Evolutionary conservation across 805 yeast genomes (phyloP).

Genomic region (Debaryomyces prosopidis): DNA sequence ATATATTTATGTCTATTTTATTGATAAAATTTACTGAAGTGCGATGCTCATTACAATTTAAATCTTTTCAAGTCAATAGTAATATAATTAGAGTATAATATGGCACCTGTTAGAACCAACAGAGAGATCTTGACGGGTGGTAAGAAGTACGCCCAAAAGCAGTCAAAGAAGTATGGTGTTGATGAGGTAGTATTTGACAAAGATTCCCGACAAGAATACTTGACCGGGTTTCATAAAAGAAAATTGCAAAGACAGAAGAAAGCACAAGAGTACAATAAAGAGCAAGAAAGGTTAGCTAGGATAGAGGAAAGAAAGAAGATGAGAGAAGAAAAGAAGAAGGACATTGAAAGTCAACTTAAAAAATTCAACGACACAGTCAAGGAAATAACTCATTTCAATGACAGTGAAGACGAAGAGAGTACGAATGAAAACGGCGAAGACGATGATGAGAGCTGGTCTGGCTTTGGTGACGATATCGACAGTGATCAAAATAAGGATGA

Average conservation of each 20-base stretch:
- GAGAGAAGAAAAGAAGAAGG: constrained; percentile 69
- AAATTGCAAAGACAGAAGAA: constrained; percentile 85
- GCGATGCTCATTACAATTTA: constrained; percentile 11
- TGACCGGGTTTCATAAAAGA: constrained; percentile 95
- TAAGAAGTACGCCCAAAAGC: constrained; percentile 70
- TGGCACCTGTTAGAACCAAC: constrained; percentile 47
- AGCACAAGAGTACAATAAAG: constrained; percentile 74
- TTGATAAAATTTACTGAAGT: background rate
- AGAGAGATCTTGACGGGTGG: constrained; percentile 90
- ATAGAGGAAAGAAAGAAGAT: constrained; percentile 73
- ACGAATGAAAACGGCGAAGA: constrained; percentile 13
- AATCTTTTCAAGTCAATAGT: constrained; percentile 1
- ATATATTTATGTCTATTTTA: background rate
- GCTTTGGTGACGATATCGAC: constrained; percentile 32
- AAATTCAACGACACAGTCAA: constrained; percentile 51
- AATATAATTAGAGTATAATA: constrained; percentile 6
- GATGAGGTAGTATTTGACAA: constrained; percentile 86
- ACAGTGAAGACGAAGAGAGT: constrained; percentile 18
- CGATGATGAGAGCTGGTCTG: constrained; percentile 39
- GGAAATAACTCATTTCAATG: constrained; percentile 21
- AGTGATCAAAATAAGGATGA: constrained; percentile 15
- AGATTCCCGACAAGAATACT: constrained; percentile 73
- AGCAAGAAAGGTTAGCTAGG: constrained; percentile 69
- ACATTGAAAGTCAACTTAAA: constrained; percentile 62
- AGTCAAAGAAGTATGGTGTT: constrained; percentile 64